phyloP scores from a whole-genome alignment of 768 basidiomycete genomes.

The Jaapia argillacea region DNA sequence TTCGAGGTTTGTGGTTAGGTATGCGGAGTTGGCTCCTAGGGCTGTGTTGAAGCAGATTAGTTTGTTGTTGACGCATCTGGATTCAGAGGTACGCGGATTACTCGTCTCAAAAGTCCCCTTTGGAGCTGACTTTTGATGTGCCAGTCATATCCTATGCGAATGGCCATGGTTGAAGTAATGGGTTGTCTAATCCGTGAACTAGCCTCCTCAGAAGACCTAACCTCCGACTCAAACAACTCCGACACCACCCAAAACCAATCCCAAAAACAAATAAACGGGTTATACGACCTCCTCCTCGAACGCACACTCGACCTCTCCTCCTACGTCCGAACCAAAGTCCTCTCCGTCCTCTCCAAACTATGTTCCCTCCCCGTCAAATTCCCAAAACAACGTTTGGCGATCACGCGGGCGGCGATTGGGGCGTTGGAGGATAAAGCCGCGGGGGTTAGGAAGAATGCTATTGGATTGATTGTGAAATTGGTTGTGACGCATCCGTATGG shows the following conservation, averaged over 20 bases:
- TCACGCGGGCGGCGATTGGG: constrained; percentile 67
- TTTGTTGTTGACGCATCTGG: constrained; percentile 74
- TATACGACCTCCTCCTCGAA: constrained; percentile 79
- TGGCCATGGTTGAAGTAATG: constrained; percentile 87
- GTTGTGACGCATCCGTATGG: constrained; percentile 87
- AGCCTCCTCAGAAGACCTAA: constrained; percentile 37
- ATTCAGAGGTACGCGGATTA: constrained; percentile 67
- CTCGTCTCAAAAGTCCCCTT: not conserved
- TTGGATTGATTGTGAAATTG: constrained; percentile 63
- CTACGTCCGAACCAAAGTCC: constrained; percentile 87
- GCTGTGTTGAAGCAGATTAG: constrained; percentile 85
- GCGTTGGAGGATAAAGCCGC: constrained; percentile 87
- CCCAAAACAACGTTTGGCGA: constrained; percentile 72
- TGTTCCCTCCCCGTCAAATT: constrained; percentile 74
- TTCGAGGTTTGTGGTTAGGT: constrained; percentile 72
- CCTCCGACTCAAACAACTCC: constrained; percentile 39
- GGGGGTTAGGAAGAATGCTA: constrained; percentile 78
- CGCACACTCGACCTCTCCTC: constrained; percentile 83
- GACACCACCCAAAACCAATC: constrained; percentile 28
- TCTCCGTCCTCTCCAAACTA: constrained; percentile 64
- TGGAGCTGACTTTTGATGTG: not conserved
- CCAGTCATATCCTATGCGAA: constrained; percentile 93
- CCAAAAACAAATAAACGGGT: constrained; percentile 66
- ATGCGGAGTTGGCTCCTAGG: constrained; percentile 72
- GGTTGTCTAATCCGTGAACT: constrained; percentile 80